Evolutionary conservation across 2,329 filamentous ascomycete species (phyloP), one percentile per base, ranked within the genome.

Genomic region (Fusarium illudens): DNA sequence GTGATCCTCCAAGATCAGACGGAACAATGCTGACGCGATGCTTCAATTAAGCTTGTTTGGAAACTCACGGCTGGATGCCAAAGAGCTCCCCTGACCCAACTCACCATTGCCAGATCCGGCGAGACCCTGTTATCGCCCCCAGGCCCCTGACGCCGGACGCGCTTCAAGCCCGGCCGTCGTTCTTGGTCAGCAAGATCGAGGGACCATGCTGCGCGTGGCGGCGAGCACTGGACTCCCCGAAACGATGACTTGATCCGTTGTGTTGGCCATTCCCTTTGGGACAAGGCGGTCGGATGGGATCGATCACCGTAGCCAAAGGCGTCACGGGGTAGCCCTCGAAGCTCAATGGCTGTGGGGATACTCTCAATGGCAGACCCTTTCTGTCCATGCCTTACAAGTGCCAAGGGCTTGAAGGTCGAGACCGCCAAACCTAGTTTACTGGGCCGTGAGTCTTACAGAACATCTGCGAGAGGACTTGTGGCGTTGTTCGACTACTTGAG

Each of bases 61-160:
- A 56, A 48, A 19, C 10, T 42, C 25, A 17, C 9, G 37, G 20
- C 9, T 19, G 20, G 25, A 36, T 25, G 29, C 20, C 30, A 34
- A 15, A 27, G 29, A 19, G 12, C 9, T 51, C 37, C 20, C 44
- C 34, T 53, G 36, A 27, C 51, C 13, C 13, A 22, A 53, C 25
- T 39, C 46, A 25, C 54, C 53, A 48, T 56, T 54, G 8, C 66
- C 51, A 20, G 42, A 64, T 67, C 66, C 66, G 66, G 66, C 12
- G 17, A 57, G 37, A 39, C 20, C n/a, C 36, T 13, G 36, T 46
- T 20, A 36, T 50, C 56, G 15, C 8, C 25, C 22, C 15, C 42
- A 55, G 33, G 7, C 19, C 25, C 25, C n/a, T 33, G 20, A 15
- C 32, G 29, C 58, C 37, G 36, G 36, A 53, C 30, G 32, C 30